Percentiles rank a stretch among this genome's conserved stretches.
phyloP scores from a whole-genome alignment of 805 yeast genomes.

The Candida krabiensis region DNA sequence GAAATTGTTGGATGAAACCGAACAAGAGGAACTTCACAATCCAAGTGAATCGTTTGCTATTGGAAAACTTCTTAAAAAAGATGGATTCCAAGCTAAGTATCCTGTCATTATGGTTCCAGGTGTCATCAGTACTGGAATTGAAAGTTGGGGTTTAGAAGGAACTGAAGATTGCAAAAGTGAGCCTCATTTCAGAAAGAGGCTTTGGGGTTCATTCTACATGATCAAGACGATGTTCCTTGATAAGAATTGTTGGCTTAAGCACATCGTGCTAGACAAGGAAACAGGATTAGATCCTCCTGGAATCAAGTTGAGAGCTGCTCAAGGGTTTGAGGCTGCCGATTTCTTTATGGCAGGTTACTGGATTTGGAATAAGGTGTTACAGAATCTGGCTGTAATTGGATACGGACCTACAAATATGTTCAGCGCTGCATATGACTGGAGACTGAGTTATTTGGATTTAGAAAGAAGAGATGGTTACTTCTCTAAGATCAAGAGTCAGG shows the following conservation, averaged over 20 bases:
- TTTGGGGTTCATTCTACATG: slow-evolving; percentile 99
- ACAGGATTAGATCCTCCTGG: slow-evolving; percentile 94
- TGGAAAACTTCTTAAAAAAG: slow-evolving; percentile 61
- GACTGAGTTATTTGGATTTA: slow-evolving; percentile 83
- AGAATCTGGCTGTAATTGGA: slow-evolving; percentile 90
- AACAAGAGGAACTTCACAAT: slow-evolving; percentile 47
- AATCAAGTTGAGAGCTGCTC: slow-evolving; percentile 81
- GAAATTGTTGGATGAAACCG: slow-evolving; percentile 57
- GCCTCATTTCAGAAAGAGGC: slow-evolving; percentile 81
- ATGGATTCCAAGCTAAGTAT: slow-evolving; percentile 53
- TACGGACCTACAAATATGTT: slow-evolving; percentile 90
- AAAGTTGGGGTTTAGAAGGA: slow-evolving; percentile 85
- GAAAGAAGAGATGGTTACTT: slow-evolving; percentile 88
- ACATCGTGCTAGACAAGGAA: slow-evolving; percentile 81
- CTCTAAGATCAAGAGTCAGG: slow-evolving; percentile 66
- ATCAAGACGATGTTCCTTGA: slow-evolving; percentile 87
- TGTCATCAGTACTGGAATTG: slow-evolving; percentile 91
- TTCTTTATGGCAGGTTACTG: slow-evolving; percentile 96
- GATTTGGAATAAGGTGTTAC: slow-evolving; percentile 97
- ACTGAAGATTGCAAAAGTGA: slow-evolving; percentile 79
- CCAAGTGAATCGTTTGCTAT: slow-evolving; percentile 85
- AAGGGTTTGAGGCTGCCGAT: slow-evolving; percentile 96
- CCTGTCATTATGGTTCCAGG: slow-evolving; percentile 96
- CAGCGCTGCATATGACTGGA: slow-evolving; percentile 95
- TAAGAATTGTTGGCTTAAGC: slow-evolving; percentile 91